These are phyloP conservation scores for Debaryomyces subglobosus DNA, from an alignment of 1,139 yeast genomes.

Conservation along the genomic window DNA sequence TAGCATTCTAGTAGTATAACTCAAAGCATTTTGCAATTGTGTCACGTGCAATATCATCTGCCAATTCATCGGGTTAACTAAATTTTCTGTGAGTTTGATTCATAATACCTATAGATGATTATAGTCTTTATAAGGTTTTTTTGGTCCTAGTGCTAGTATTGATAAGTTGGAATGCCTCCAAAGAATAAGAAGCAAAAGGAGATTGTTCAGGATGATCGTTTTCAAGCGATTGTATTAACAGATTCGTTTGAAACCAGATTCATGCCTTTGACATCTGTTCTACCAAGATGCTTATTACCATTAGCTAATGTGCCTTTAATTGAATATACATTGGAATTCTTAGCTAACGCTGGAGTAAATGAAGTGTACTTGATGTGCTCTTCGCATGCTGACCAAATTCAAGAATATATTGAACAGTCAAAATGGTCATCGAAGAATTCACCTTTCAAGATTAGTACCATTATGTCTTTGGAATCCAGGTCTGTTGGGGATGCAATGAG, in stretches of 20 bases:
- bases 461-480: constrained; percentile 84
- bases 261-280: constrained; percentile 84
- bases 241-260: constrained; percentile 92
- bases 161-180: constrained; percentile 46
- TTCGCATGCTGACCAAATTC: constrained; percentile 86
- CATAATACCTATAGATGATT: background rate
- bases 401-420: constrained; percentile 76
- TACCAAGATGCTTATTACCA: constrained; percentile 89
- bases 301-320: constrained; percentile 90
- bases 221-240: constrained; percentile 92
- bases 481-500: constrained; percentile 98
- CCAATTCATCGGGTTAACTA: constrained; percentile 26
- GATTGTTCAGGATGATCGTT: constrained; percentile 66
- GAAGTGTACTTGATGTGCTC: constrained; percentile 91
- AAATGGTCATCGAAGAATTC: constrained; percentile 77
- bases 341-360: constrained; percentile 87
- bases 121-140: background rate
- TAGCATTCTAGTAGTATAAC: too few relatives aligned
- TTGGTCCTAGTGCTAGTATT: constrained; percentile 29
- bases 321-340: constrained; percentile 91
- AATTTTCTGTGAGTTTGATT: constrained; percentile 2
- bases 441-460: constrained; percentile 77
- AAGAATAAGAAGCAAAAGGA: constrained; percentile 57
- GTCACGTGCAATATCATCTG: constrained; percentile 36
- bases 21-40: background rate